These are phyloP conservation scores for Cystofilobasidium bisporidii DNA, from an alignment of 768 basidiomycete species.

Conservation along the genomic window DNA sequence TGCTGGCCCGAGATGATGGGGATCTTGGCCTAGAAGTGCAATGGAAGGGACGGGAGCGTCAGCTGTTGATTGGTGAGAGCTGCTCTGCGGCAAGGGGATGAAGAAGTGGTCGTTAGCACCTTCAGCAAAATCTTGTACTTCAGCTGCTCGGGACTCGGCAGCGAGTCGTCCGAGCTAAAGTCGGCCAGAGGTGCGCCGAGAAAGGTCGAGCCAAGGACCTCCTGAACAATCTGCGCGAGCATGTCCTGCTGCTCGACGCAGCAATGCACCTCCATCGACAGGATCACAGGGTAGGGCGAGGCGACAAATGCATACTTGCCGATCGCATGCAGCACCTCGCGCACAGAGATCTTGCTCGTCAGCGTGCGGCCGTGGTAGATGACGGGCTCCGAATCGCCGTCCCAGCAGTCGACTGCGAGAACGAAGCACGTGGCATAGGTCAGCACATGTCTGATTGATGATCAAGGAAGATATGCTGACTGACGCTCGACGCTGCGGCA, in stretches of 20 bases:
- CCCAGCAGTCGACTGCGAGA: constrained; percentile 73
- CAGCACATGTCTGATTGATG: background rate
- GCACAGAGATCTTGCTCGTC: constrained; percentile 68
- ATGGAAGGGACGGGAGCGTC: no score
- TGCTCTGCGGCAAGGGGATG: no score
- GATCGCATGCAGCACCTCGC: constrained; percentile 74
- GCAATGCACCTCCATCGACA: constrained; percentile 89
- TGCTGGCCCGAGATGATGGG: constrained; percentile 12
- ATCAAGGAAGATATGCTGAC: constrained; percentile 36
- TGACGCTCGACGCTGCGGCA: constrained; percentile 88
- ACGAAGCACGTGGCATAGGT: background rate
- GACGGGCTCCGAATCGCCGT: constrained; percentile 72
- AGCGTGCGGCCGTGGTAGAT: constrained; percentile 84
- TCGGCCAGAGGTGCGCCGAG: constrained; percentile 30
- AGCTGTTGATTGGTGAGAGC: no score
- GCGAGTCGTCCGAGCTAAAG: constrained; percentile 42
- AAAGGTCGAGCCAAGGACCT: constrained; percentile 52
- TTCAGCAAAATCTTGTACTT: constrained; percentile 74
- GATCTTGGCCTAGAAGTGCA: constrained; percentile 4
- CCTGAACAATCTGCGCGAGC: constrained; percentile 63
- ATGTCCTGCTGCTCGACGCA: constrained; percentile 64
- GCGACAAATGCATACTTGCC: constrained; percentile 79
- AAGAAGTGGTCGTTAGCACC: no score
- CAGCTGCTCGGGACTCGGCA: constrained; percentile 80
- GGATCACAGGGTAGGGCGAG: constrained; percentile 83